Base-by-base conservation (phyloP, 371 early-diverging fungal genomes). In the Nosema muscidifuracis region DNA sequence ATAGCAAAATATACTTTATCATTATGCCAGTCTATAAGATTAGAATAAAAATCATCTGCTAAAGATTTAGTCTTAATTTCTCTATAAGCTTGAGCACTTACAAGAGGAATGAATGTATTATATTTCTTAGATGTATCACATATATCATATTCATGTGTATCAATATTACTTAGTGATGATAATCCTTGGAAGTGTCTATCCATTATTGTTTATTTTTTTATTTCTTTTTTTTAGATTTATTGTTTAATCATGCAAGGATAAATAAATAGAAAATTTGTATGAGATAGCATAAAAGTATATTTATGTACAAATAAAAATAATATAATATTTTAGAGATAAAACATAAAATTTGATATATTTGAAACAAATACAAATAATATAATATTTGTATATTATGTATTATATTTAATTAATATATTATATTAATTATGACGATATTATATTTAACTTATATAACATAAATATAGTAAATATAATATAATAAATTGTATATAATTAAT, bases 31-130 rank as follows among this genome's bases (percentile, higher is more conserved):
- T 80, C 81, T 10, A 84, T 51, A 7, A 81, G 51, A 65, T 78
- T 82, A 38, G 75, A 72, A 60, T 84, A 84, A 66, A 84, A 84
- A 65, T 84, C 84, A 63, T 84, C 84, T 53, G 79, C 77, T 20
- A 84, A 65, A 2, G 67, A 62, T 31, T 65, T 55, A 13, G 75
- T 71, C 10, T 69, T 65, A 12, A 62, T 30, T 40, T 66, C 61
- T 47, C 74, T 66, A 43, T 67, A 73, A 13, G 74, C 42, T 44
- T 72, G 62, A 2, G 58, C 16, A 18, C 30, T 47, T 31, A 69
- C 36, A 44, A 47, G 18, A 36, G 70, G 44, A 42, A 22, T 24
- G 13, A 58, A 61, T 9, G 10, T 43, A 38, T 43, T 28, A 26
- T 3, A 6, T 4, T 4, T 24, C 2, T 2, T 24, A 16, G 2